Base-by-base conservation (phyloP, 2,329 filamentous ascomycete genomes). In the Ascochyta fabae region DNA sequence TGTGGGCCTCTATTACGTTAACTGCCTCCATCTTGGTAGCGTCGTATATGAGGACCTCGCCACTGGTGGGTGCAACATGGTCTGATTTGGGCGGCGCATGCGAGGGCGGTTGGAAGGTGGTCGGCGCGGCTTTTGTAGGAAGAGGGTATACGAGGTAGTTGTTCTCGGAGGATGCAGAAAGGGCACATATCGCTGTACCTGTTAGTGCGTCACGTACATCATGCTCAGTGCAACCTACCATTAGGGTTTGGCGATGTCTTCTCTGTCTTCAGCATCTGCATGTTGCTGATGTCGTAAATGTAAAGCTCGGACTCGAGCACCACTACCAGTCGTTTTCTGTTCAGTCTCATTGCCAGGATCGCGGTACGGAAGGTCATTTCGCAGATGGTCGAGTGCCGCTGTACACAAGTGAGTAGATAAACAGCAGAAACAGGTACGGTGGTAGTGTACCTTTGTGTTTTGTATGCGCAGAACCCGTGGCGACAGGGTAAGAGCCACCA, bases 341-440 rank as follows among this genome's bases (percentile, higher is more conserved):
- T 99, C 69, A 99, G 82, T 62, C 93, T 90, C 56, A 99, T 92
- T 19, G 94, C 93, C 36, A 98, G 85, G 10, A 99, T 92, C 45
- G 93, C 92, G n/a, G 93, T 96, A 12, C 94, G 94, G 68, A 99
- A 99, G 3, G 94, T 98, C 72, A 99, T 90, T 77, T 99, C 95
- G 85, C 95, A 99, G 75, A 99, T 98, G 56, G 96, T 91, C 38
- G 94, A 88, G 76, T 88, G 84, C 62, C 86, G 81, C 85, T 88
- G 72, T 38, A 31, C 22, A 46, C 23, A 19, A 35, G 19, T 56
- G 19, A 56, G 48, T 36, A 13, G 23, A 19, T 19, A 43, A 38
- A 27, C 41, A 16, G 19, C 10, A 33, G 6, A 34, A 13, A 16
- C 3, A 23, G 24, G 36, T 24, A 13, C 27, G 7, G 26, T 24